Conservation (phyloP, 2,329 filamentous ascomycete genomes). For the Trichoderma atrobrunneum region DNA sequence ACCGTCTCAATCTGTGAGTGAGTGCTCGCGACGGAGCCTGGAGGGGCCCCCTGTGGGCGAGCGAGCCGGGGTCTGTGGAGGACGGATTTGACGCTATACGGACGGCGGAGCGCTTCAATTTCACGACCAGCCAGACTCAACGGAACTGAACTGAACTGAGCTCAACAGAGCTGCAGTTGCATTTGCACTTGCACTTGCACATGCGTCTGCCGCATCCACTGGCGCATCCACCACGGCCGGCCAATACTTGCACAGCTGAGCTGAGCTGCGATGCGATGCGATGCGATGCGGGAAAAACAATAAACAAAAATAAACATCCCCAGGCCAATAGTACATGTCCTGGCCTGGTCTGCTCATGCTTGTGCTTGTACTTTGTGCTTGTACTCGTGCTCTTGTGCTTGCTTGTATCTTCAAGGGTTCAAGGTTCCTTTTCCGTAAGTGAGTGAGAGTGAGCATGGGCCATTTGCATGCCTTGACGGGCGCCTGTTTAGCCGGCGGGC, state of each 20-base stretch:
- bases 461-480: constrained; percentile 8
- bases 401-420: background rate
- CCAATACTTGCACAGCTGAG: background rate
- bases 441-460: constrained; percentile 9
- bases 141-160: background rate
- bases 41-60: background rate
- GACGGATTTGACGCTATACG: background rate
- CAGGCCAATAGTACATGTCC: background rate
- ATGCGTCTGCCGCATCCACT: background rate
- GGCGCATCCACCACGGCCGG: background rate
- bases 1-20: background rate
- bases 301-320: background rate
- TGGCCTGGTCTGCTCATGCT: background rate
- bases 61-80: background rate
- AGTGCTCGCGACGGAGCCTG: background rate
- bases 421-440: background rate
- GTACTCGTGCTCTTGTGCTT: background rate
- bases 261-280: background rate
- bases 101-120: background rate
- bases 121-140: background rate
- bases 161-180: background rate
- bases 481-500: constrained; percentile 20
- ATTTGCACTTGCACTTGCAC: background rate
- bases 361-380: background rate
- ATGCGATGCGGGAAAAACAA: background rate